phyloP scores from a whole-genome alignment of 2,329 filamentous ascomycete species.

The Madurella fahalii region DNA sequence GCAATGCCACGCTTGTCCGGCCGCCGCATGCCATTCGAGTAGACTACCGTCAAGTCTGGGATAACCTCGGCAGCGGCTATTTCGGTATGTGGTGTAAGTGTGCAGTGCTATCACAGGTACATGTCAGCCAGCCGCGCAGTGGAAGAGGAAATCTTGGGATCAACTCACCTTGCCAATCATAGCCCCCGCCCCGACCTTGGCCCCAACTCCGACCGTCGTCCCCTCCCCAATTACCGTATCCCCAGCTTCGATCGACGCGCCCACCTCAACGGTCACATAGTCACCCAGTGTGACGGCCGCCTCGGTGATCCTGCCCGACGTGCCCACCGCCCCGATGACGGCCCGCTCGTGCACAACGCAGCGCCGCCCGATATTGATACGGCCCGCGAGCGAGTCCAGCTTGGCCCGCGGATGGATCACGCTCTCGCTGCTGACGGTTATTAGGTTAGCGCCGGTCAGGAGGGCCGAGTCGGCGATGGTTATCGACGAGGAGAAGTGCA shows the following conservation, averaged over 20 bases:
- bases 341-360: constrained; percentile 76
- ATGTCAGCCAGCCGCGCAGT: neutral
- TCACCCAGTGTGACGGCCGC: constrained; percentile 56
- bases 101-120: constrained; percentile 53
- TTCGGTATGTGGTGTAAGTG: constrained; percentile 61
- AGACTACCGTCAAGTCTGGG: constrained; percentile 66
- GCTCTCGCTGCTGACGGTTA: constrained; percentile 72
- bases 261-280: constrained; percentile 59
- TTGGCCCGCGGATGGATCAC: constrained; percentile 83
- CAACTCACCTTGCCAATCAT: constrained; percentile 56
- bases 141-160: neutral
- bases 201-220: constrained; percentile 55
- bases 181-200: constrained; percentile 56
- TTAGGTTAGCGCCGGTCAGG: constrained; percentile 67
- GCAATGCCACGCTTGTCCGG: constrained; percentile 57
- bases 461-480: constrained; percentile 60
- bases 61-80: constrained; percentile 56
- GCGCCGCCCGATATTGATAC: constrained; percentile 74
- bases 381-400: constrained; percentile 72
- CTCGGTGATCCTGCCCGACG: constrained; percentile 18
- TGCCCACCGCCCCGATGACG: constrained; percentile 46
- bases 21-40: constrained; percentile 57
- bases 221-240: constrained; percentile 60
- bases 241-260: constrained; percentile 57
- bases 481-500: constrained; percentile 57